phyloP scores from a whole-genome alignment of 257 asterid genomes.

The Orobanche coerulescens region DNA sequence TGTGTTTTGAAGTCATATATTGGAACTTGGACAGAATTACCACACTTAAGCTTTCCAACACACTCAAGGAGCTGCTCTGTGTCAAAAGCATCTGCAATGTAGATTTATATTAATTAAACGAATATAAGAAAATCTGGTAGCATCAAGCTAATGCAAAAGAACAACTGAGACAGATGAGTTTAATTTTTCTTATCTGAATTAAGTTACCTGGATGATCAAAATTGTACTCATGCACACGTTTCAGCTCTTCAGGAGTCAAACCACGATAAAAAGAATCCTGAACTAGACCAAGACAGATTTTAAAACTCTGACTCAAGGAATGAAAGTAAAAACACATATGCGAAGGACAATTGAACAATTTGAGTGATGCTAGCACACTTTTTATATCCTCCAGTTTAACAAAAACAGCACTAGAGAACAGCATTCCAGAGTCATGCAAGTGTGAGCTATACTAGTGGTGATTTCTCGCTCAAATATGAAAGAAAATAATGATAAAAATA shows the following conservation, averaged over 20 bases:
- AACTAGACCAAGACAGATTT: slow-evolving; percentile 13
- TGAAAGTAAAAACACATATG: no score
- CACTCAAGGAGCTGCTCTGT: slow-evolving; percentile 97
- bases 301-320: no score
- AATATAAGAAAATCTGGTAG: not conserved
- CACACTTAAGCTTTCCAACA: slow-evolving; percentile 51
- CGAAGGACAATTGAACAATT: no score
- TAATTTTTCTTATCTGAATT: not conserved
- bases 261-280: slow-evolving; percentile 99
- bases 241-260: slow-evolving; percentile 68
- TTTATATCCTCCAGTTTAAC: no score
- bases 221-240: slow-evolving; percentile 79
- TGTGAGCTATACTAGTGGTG: no score
- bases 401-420: no score
- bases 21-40: slow-evolving; percentile 84
- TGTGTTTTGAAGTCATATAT: slow-evolving; percentile 92
- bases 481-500: not conserved
- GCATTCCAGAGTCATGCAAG: no score
- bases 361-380: no score
- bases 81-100: slow-evolving; percentile 87
- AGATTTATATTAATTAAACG: slow-evolving; percentile 8
- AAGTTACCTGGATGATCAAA: slow-evolving; percentile 93
- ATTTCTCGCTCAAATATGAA: no score
- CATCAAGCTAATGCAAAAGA: slow-evolving; percentile 10
- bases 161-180: not conserved